These are phyloP conservation scores for Verruconis gallopava DNA, from an alignment of 2,329 filamentous ascomycete species.

Conservation along the genomic window DNA sequence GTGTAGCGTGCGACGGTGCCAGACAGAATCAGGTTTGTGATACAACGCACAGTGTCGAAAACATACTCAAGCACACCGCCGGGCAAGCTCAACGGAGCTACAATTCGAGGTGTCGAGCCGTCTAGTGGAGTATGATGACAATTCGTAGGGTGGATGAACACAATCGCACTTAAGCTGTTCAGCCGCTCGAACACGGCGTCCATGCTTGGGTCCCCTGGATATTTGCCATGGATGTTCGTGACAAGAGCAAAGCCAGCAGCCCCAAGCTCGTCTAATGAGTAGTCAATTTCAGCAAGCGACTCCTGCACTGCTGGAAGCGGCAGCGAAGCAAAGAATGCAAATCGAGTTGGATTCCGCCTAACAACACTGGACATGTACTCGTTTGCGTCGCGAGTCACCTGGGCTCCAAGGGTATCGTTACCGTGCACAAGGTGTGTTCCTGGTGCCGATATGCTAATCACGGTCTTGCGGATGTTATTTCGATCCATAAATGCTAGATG, in stretches of 20 bases:
- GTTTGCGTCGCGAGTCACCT: not conserved
- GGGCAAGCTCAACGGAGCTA: not conserved
- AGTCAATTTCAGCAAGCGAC: not conserved
- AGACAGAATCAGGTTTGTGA: not conserved
- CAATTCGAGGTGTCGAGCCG: not conserved
- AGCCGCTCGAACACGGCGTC: not conserved
- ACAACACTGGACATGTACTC: not conserved
- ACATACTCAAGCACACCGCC: not conserved
- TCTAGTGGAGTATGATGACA: not conserved
- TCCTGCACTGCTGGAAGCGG: not conserved
- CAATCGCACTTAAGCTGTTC: not conserved
- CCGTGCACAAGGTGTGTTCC: not conserved
- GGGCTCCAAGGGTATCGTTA: not conserved
- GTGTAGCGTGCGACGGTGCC: not conserved
- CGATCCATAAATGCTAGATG: not conserved
- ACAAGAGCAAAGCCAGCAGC: not conserved
- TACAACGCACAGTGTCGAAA: not conserved
- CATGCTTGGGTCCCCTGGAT: not conserved
- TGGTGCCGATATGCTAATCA: not conserved
- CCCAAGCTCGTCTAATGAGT: not conserved
- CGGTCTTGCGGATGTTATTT: not conserved
- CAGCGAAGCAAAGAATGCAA: not conserved
- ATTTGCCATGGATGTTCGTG: not conserved
- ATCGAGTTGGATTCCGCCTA: not conserved
- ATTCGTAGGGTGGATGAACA: constrained; percentile 1